Percentiles rank a stretch among this genome's conserved stretches.
phyloP scores from a whole-genome alignment of 768 basidiomycete species.

The Boletus reticuloceps region DNA sequence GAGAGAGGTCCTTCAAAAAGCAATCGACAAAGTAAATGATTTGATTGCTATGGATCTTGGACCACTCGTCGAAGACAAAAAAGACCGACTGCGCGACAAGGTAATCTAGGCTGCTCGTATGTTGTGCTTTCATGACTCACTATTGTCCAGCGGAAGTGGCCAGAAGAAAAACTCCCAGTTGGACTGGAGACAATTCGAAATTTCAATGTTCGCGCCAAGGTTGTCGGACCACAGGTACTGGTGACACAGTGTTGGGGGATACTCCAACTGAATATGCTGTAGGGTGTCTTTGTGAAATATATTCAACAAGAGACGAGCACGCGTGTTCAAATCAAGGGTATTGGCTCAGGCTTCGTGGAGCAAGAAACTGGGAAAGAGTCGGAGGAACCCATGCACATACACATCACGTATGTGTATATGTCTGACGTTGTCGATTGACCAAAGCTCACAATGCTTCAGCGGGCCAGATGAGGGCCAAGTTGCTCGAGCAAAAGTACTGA shows the following conservation, averaged over 20 bases:
- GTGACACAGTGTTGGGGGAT: neutral
- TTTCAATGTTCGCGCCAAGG: slow-evolving; percentile 97
- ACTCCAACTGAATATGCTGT: neutral
- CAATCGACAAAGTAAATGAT: slow-evolving; percentile 71
- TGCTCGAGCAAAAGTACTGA: slow-evolving; percentile 79
- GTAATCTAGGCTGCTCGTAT: slow-evolving; percentile 32
- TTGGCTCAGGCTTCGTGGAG: slow-evolving; percentile 94
- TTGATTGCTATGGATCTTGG: slow-evolving; percentile 74
- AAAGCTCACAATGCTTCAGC: slow-evolving; percentile 11
- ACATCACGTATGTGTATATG: slow-evolving; percentile 67
- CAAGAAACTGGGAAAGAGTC: slow-evolving; percentile 84
- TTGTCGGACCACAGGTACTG: slow-evolving; percentile 89
- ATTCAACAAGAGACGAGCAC: slow-evolving; percentile 96
- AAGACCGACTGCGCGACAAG: slow-evolving; percentile 63
- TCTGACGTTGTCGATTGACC: slow-evolving; percentile 16
- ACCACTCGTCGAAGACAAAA: slow-evolving; percentile 77
- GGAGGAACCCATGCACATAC: slow-evolving; percentile 89
- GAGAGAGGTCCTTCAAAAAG: slow-evolving; percentile 61
- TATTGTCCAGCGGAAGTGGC: slow-evolving; percentile 82
- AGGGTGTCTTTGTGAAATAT: slow-evolving; percentile 96
- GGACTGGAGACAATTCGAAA: slow-evolving; percentile 88
- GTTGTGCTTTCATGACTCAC: slow-evolving; percentile 6
- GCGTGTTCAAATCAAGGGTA: slow-evolving; percentile 94
- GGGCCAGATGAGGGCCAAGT: slow-evolving; percentile 90
- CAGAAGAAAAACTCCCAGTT: slow-evolving; percentile 92